phyloP scores from a whole-genome alignment of 129 eudicot species.

The Silybum marianum region DNA sequence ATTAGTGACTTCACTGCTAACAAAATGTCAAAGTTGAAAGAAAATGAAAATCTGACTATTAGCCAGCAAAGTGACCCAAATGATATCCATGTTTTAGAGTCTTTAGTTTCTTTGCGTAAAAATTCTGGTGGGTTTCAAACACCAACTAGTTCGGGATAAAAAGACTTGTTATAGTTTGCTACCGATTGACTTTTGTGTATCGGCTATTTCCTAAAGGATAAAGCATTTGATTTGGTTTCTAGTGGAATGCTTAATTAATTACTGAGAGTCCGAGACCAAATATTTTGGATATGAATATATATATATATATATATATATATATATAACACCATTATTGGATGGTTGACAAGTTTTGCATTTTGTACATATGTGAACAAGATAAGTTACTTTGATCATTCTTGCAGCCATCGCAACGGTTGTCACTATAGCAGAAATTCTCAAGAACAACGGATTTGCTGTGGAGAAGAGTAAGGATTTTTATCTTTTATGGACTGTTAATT shows the following conservation, averaged over 20 bases:
- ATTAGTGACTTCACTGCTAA: background rate
- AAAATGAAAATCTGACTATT: background rate
- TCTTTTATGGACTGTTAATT: background rate
- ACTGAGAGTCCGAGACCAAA: no score
- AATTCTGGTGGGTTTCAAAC: background rate
- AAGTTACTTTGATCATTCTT: slow-evolving; percentile 19
- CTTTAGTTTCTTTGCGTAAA: background rate
- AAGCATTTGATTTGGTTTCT: background rate
- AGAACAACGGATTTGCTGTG: slow-evolving; percentile 77
- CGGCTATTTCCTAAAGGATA: background rate
- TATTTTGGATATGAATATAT: no score
- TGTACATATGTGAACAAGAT: background rate
- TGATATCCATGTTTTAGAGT: background rate
- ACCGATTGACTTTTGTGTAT: background rate
- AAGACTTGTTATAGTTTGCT: background rate
- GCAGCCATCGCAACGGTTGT: slow-evolving; percentile 93
- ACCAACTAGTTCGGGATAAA: background rate
- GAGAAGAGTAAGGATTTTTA: slow-evolving; percentile 69
- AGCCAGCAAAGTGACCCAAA: background rate
- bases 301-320: no score
- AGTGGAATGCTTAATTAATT: no score
- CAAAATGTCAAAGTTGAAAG: background rate
- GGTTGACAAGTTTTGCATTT: background rate
- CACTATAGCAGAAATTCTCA: slow-evolving; percentile 77
- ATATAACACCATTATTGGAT: background rate